Base-by-base conservation (phyloP, 805 yeast genomes). In the Yarrowia porcina region DNA sequence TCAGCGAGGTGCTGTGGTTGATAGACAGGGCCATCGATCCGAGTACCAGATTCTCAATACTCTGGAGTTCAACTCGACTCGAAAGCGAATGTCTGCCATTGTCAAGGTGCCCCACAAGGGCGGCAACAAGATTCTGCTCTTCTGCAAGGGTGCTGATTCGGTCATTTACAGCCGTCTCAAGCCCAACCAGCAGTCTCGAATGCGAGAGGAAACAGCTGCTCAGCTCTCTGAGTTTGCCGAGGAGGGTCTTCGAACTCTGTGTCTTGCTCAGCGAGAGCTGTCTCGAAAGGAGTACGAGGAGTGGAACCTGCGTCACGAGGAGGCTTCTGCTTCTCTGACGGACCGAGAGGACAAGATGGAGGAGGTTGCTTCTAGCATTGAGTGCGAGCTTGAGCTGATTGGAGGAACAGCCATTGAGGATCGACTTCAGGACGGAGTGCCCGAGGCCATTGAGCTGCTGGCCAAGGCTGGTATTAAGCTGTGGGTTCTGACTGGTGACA, bases 391-490 rank as follows among this genome's bases (percentile, higher is more conserved):
- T 64, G 74, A 74, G 6, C 75, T 88, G 49, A 73, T 88, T 52
- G 96, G 96, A 17, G 91, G 92, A 17, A 88, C 96, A 20, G 96
- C 93, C 8, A 88, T 88, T 69, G 96, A 88, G 71, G 96, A 88
- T 70, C 75, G 89, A 64, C 77, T 88, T 41, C 96, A 88, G 73
- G 86, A 85, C 61, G 93, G 93, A 65, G 96, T 88, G 15, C 93
- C 94, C 1, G 84, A 83, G 63, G 79, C 93, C 1, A 89, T 88
- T 68, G 83, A 86, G 13, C 73, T 86, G 52, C 78, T 89, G 57
- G 83, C 84, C 10, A 79, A 82, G 42, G 96, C 92, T 0, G 96
- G 96, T 44, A 84, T 88, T 67, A 88, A 88, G 74, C 78, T 89
- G 38, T 88, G 96, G 96, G 94, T 88, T 54, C 76, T 88, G 28